Conservation (phyloP, 176 grass and related monocot genomes). For the Ampelocalamus luodianensis region DNA sequence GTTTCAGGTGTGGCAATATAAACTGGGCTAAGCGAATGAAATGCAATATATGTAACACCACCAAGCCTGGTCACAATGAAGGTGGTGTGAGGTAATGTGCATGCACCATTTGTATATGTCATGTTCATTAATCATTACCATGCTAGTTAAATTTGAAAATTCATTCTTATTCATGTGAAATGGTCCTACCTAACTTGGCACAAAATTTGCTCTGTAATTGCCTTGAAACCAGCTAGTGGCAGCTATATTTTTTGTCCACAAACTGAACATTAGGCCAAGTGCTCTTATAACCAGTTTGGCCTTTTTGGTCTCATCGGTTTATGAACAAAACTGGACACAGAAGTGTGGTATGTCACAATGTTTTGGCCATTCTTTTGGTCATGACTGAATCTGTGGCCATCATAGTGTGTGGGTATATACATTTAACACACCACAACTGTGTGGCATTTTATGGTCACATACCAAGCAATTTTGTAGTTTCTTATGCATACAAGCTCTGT, state of each 20-base stretch:
- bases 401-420: background rate
- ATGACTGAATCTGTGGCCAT: background rate
- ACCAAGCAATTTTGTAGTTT: background rate
- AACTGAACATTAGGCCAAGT: background rate
- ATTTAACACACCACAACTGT: background rate
- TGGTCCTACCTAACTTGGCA: background rate
- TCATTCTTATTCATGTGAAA: background rate
- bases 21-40: background rate
- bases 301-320: background rate
- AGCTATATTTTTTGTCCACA: background rate
- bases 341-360: background rate
- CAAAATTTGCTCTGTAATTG: background rate
- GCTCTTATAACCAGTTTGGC: background rate
- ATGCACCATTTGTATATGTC: background rate
- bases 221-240: background rate
- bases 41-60: background rate
- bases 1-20: background rate
- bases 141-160: background rate
- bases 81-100: background rate
- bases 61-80: slow-evolving; percentile 6
- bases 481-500: background rate
- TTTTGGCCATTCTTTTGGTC: background rate
- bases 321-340: background rate
- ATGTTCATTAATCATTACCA: background rate
- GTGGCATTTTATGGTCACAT: background rate